phyloP scores from a whole-genome alignment of 768 basidiomycete species.

The Leccinum ochraceum region DNA sequence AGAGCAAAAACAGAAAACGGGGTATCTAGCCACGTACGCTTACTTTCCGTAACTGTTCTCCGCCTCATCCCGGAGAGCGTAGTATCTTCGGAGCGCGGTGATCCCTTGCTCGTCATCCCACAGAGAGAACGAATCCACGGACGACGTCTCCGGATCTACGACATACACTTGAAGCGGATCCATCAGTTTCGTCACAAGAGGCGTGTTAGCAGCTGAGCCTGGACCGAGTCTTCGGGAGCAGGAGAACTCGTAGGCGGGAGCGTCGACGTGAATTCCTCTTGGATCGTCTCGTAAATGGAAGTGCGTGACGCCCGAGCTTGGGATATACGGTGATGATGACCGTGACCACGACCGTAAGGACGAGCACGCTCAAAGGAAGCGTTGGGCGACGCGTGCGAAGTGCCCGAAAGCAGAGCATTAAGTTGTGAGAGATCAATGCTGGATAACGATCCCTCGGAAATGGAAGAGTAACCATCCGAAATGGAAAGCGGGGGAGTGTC shows the following conservation, averaged over 20 bases:
- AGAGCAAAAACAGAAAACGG: too few species aligned
- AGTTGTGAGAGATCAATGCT: slow-evolving; percentile 73
- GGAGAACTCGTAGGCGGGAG: slow-evolving; percentile 30
- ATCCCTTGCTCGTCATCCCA: slow-evolving; percentile 77
- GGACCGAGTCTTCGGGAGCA: slow-evolving; percentile 6
- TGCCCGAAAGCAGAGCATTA: slow-evolving; percentile 54
- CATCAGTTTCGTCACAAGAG: slow-evolving; percentile 15
- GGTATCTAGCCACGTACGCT: too few species aligned
- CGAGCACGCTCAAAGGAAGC: slow-evolving; percentile 40
- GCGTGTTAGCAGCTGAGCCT: slow-evolving; percentile 35
- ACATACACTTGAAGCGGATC: slow-evolving; percentile 48
- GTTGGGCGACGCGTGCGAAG: slow-evolving; percentile 50
- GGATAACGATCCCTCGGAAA: slow-evolving; percentile 73
- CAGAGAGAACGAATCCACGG: slow-evolving; percentile 42
- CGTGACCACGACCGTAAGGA: slow-evolving; percentile 56
- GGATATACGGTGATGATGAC: slow-evolving; percentile 72
- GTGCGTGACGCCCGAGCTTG: slow-evolving; percentile 60
- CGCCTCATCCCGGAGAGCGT: slow-evolving; percentile 68
- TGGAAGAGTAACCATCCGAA: slow-evolving; percentile 64
- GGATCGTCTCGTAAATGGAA: slow-evolving; percentile 79
- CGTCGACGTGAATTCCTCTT: slow-evolving; percentile 59
- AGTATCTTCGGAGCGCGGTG: slow-evolving; percentile 62
- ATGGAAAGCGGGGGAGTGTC: slow-evolving; percentile 73
- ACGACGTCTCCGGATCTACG: slow-evolving; percentile 56
- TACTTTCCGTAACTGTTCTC: slow-evolving; percentile 59